Percentiles rank a stretch among this genome's conserved stretches.
These are phyloP conservation scores for Mucuna pruriens DNA, from an alignment of 306 rosid species.

Conservation along the genomic window DNA sequence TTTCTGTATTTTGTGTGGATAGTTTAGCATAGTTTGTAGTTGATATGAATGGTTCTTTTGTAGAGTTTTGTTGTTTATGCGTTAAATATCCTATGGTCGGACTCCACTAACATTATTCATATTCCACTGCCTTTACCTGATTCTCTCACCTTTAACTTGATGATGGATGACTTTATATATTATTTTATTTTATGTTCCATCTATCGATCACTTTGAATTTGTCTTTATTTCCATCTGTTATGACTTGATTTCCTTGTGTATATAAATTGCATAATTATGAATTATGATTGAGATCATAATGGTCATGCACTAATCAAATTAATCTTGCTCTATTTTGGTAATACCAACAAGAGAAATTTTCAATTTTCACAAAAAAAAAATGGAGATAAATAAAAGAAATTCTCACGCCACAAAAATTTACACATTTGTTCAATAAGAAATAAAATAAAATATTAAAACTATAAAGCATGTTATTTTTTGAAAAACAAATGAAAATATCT, in stretches of 20 bases:
- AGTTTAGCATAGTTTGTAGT: background rate
- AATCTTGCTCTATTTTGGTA: too few species aligned
- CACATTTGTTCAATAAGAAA: background rate
- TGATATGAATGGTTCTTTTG: slow-evolving; percentile 28
- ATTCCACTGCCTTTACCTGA: slow-evolving; percentile 24
- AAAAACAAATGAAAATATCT: background rate
- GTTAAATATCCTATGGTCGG: background rate
- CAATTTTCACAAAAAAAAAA: background rate
- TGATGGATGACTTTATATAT: slow-evolving; percentile 21
- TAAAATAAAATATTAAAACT: background rate
- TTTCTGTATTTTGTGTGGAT: slow-evolving; percentile 18
- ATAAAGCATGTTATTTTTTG: background rate
- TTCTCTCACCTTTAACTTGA: slow-evolving; percentile 37
- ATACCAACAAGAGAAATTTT: background rate
- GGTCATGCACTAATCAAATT: background rate
- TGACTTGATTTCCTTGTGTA: background rate
- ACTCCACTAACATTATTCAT: slow-evolving; percentile 41
- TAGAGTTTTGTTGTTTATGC: slow-evolving; percentile 18
- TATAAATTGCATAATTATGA: background rate
- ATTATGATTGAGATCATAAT: background rate
- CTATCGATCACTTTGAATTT: background rate
- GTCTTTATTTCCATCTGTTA: background rate
- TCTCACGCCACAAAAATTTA: background rate
- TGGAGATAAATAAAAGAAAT: background rate
- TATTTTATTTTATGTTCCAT: slow-evolving; percentile 1